Conservation (phyloP, 192 early-diverging fungal species). For the Oehlia diaphana region DNA sequence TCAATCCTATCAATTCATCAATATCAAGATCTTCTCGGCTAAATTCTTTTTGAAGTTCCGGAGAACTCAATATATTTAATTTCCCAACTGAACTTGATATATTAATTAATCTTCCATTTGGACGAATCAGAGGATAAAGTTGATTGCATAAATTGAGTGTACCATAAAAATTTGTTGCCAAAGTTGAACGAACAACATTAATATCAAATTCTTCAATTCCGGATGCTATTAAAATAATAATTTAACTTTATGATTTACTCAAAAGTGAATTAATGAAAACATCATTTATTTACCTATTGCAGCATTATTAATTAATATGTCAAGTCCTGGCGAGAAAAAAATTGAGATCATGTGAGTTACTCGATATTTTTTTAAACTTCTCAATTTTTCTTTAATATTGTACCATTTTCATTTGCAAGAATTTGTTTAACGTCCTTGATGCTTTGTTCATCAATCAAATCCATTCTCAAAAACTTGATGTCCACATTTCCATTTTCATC, state of each 20-base stretch:
- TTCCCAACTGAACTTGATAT: neutral
- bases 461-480: slow-evolving; percentile 18
- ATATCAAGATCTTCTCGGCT: slow-evolving; percentile 7
- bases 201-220: neutral
- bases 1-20: slow-evolving; percentile 11
- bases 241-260: too few species aligned
- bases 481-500: slow-evolving; percentile 23
- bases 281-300: slow-evolving; percentile 20
- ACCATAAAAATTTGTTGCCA: slow-evolving; percentile 28
- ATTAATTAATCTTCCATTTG: slow-evolving; percentile 17
- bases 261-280: neutral
- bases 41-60: neutral
- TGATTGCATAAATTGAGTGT: slow-evolving; percentile 18
- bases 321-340: neutral
- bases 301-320: slow-evolving; percentile 28
- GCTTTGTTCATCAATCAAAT: slow-evolving; percentile 15
- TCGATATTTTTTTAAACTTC: neutral
- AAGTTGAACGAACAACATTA: slow-evolving; percentile 20
- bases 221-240: slow-evolving; percentile 7
- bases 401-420: neutral
- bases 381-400: neutral
- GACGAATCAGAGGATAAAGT: slow-evolving; percentile 6
- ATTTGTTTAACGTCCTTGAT: neutral
- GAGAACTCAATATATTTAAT: neutral
- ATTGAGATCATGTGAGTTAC: neutral